A percentile compares a stretch with the other conserved stretches of the same genome.
These are phyloP conservation scores for Zasmidium citrigriseum DNA, from an alignment of 2,329 filamentous ascomycete species.

Conservation along the genomic window DNA sequence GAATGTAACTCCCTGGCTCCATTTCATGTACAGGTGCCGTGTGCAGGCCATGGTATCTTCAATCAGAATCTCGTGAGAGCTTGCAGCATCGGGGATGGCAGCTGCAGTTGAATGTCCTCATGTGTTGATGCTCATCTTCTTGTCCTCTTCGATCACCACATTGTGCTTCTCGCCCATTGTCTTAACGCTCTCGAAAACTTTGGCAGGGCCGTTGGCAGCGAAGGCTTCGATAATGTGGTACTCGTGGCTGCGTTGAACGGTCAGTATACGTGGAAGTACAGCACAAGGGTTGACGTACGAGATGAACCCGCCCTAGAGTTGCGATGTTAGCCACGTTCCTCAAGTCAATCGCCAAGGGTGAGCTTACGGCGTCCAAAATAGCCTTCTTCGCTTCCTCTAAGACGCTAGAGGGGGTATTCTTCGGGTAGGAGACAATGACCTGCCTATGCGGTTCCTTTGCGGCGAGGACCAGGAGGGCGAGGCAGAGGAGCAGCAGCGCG, in stretches of 20 bases:
- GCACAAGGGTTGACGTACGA: too few species aligned
- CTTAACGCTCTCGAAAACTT: constrained; percentile 68
- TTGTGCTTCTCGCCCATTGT: constrained; percentile 62
- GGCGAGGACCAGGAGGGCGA: constrained; percentile 23
- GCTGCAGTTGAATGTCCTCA: background rate
- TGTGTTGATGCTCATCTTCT: constrained; percentile 52
- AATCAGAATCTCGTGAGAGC: background rate
- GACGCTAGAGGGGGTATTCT: constrained; percentile 66
- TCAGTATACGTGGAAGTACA: too few species aligned
- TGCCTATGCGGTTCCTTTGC: constrained; percentile 59
- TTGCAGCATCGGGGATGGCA: background rate
- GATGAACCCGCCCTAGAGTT: constrained; percentile 64
- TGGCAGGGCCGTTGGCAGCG: constrained; percentile 64
- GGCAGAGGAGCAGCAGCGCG: constrained; percentile 24
- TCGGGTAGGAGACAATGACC: constrained; percentile 76
- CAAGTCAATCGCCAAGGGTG: background rate
- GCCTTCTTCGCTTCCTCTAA: constrained; percentile 68
- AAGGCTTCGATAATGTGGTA: constrained; percentile 36
- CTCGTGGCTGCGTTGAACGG: constrained; percentile 22
- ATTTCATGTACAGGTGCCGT: too few species aligned
- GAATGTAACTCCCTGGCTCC: too few species aligned
- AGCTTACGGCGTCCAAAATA: constrained; percentile 35
- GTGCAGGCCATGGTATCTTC: background rate
- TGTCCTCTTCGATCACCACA: constrained; percentile 75
- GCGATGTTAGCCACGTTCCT: constrained; percentile 20